Percentiles rank a stretch among this genome's conserved stretches.
phyloP scores from a whole-genome alignment of 257 asterid species.

The Solanum tarijense region DNA sequence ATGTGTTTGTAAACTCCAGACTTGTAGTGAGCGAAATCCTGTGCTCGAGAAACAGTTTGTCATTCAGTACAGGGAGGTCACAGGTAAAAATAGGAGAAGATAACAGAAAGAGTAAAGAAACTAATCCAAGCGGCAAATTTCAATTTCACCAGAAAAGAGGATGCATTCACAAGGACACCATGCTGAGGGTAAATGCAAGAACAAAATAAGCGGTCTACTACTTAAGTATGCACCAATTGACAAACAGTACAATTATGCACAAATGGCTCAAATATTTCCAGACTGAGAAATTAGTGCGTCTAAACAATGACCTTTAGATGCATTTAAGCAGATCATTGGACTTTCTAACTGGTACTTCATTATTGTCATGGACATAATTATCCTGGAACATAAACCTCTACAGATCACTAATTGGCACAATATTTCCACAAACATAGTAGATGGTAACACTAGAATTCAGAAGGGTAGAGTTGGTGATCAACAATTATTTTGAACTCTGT shows the following conservation, averaged over 20 bases:
- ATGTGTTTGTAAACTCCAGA: conserved; percentile 89
- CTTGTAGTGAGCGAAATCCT: conserved; percentile 90
- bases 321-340: neutral
- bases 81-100: neutral
- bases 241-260: neutral
- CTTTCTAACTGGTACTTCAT: neutral
- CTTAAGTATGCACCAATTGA: neutral
- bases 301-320: neutral
- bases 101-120: neutral
- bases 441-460: neutral
- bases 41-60: neutral
- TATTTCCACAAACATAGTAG: neutral
- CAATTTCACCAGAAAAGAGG: neutral
- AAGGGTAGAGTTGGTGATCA: neutral
- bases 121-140: neutral
- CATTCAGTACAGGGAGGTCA: neutral
- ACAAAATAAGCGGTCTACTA: neutral
- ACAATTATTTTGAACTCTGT: neutral
- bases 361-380: neutral
- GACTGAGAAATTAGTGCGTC: neutral
- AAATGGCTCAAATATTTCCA: neutral
- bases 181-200: neutral
- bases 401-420: neutral
- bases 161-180: neutral
- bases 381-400: neutral